phyloP scores from a whole-genome alignment of 352 stramenopile species.

The Globisporangium abappressorium region DNA sequence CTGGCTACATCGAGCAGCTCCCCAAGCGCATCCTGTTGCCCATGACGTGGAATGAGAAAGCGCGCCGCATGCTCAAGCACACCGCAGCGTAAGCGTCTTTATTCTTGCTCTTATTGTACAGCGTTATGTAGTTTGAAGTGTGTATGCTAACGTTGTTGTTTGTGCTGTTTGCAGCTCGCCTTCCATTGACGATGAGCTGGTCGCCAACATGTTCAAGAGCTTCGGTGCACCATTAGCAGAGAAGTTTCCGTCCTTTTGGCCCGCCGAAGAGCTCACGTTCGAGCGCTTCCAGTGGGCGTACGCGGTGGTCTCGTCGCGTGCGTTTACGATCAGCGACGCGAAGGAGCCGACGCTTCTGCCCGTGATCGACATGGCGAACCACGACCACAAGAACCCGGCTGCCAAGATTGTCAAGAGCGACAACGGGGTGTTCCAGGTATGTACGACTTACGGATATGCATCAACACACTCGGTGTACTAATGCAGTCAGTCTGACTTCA shows the following conservation, averaged over 20 bases:
- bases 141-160: too few species aligned
- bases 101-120: too few species aligned
- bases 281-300: constrained; percentile 65
- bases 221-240: constrained; percentile 33
- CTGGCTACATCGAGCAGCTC: constrained; percentile 63
- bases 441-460: constrained; percentile 19
- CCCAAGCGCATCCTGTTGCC: constrained; percentile 45
- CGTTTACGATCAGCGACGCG: constrained; percentile 33
- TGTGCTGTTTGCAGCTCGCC: constrained; percentile 25
- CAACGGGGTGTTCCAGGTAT: constrained; percentile 33
- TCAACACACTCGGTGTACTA: not conserved
- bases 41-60: constrained; percentile 34
- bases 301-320: constrained; percentile 62
- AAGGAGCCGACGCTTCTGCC: constrained; percentile 60
- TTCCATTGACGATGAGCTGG: constrained; percentile 54
- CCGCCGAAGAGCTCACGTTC: constrained; percentile 27
- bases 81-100: constrained; percentile 38
- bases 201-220: constrained; percentile 43
- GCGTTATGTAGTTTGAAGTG: too few species aligned
- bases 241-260: constrained; percentile 44
- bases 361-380: constrained; percentile 82
- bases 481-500: not conserved
- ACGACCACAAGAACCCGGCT: constrained; percentile 35
- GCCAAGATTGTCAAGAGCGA: constrained; percentile 50
- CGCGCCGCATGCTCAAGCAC: constrained; percentile 34